A percentile compares a stretch with the other conserved stretches of the same genome.
These are phyloP conservation scores for Parastagonospora nodorum DNA, from an alignment of 2,329 filamentous ascomycete genomes.

Conservation along the genomic window DNA sequence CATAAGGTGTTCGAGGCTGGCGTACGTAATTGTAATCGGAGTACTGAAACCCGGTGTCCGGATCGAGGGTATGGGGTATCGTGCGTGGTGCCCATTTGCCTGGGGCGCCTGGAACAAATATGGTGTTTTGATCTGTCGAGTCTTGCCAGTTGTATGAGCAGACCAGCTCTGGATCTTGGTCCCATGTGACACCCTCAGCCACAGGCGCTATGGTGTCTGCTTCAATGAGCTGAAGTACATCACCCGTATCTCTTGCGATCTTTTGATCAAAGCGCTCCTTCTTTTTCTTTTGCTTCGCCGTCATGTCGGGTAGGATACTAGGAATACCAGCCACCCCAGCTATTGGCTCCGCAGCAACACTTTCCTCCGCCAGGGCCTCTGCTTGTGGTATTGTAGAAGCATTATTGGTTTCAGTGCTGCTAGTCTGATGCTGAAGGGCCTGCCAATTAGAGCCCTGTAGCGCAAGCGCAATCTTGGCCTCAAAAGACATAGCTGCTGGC, in stretches of 20 bases:
- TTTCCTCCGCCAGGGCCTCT: not conserved
- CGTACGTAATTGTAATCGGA: conserved; percentile 36
- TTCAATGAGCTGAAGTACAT: conserved; percentile 19
- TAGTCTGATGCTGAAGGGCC: conserved; percentile 8
- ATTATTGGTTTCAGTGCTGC: not conserved
- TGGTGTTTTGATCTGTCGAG: conserved; percentile 27
- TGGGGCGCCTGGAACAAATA: conserved; percentile 36
- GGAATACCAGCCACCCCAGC: not conserved
- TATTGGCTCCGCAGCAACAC: not conserved
- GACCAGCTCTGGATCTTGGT: conserved; percentile 30
- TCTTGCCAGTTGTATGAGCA: conserved; percentile 38
- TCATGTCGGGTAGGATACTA: conserved; percentile 6
- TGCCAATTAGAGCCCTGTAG: conserved; percentile 18
- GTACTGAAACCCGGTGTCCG: conserved; percentile 27
- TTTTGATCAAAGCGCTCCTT: conserved; percentile 14
- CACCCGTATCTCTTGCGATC: conserved; percentile 20
- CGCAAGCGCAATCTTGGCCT: conserved; percentile 16
- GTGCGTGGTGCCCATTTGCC: conserved; percentile 25
- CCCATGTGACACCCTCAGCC: conserved; percentile 23
- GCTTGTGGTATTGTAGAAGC: too few species aligned
- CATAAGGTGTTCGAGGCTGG: conserved; percentile 28
- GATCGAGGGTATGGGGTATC: conserved; percentile 22
- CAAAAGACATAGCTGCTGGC: conserved; percentile 3
- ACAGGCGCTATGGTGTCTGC: conserved; percentile 14
- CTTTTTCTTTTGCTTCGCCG: conserved; percentile 20